Percentiles rank a stretch among this genome's conserved stretches.
phyloP scores from a whole-genome alignment of 352 stramenopile species.

The Phytophthora europaea region DNA sequence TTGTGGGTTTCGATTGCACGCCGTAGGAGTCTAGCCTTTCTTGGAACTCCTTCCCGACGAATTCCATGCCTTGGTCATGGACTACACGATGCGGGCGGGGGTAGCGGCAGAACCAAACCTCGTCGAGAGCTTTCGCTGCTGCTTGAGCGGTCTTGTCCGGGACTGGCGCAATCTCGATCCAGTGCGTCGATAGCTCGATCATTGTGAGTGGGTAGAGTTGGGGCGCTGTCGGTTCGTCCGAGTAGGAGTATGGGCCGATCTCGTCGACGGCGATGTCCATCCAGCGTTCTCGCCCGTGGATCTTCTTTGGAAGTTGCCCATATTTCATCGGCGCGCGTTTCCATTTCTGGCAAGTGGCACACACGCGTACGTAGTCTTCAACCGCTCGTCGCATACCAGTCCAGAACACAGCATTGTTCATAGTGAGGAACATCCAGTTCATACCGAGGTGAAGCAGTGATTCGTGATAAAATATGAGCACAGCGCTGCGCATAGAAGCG shows the following conservation, averaged over 20 bases:
- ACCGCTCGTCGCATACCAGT: neutral
- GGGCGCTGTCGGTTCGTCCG: neutral
- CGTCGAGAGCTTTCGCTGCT: neutral
- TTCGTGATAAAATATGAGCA: too few relatives aligned
- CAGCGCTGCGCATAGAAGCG: too few relatives aligned
- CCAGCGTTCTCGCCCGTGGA: neutral
- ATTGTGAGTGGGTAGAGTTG: slow-evolving; percentile 10
- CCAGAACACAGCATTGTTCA: slow-evolving; percentile 4
- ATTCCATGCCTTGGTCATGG: slow-evolving; percentile 8
- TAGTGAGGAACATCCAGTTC: slow-evolving; percentile 9
- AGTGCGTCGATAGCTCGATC: slow-evolving; percentile 2
- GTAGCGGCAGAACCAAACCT: slow-evolving; percentile 10
- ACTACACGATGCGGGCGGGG: neutral
- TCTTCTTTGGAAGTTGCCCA: too few relatives aligned
- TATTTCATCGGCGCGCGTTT: too few relatives aligned
- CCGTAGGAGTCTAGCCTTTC: slow-evolving; percentile 5
- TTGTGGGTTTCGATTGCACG: neutral
- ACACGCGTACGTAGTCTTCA: neutral
- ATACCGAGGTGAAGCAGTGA: neutral
- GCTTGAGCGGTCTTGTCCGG: neutral
- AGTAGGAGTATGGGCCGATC: slow-evolving; percentile 8
- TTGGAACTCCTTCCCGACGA: slow-evolving; percentile 5
- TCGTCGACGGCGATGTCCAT: neutral
- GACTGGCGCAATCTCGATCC: slow-evolving; percentile 5
- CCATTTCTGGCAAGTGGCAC: neutral